Conservation (phyloP, 2,329 filamentous ascomycete species). For the Fusarium torulosum region DNA sequence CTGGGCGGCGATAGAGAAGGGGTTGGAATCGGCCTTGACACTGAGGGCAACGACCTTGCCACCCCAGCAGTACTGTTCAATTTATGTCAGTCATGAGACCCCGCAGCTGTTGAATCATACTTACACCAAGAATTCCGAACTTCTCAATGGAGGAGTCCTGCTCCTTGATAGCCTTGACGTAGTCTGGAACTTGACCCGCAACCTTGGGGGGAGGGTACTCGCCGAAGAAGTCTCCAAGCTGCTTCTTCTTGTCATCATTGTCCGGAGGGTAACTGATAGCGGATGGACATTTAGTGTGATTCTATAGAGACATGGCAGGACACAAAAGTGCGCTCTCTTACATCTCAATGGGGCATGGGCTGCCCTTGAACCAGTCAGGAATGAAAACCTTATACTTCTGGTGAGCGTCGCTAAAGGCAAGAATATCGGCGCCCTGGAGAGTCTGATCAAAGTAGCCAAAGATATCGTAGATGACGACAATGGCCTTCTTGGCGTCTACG, state of each 20-base stretch:
- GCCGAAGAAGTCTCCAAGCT: constrained; percentile 69
- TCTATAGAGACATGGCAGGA: background rate
- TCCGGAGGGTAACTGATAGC: constrained; percentile 68
- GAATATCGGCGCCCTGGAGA: constrained; percentile 76
- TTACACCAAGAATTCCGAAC: constrained; percentile 72
- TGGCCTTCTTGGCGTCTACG: constrained; percentile 65
- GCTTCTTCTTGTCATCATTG: constrained; percentile 72
- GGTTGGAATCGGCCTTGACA: constrained; percentile 63
- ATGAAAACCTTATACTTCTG: constrained; percentile 88
- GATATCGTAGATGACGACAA: constrained; percentile 75
- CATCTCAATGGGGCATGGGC: constrained; percentile 69
- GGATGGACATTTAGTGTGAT: background rate
- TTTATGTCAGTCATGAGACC: constrained; percentile 1
- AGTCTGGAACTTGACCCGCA: constrained; percentile 64
- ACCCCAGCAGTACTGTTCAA: constrained; percentile 74
- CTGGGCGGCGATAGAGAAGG: constrained; percentile 67
- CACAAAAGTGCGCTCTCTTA: constrained; percentile 10
- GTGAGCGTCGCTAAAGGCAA: constrained; percentile 66
- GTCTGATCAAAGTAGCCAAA: constrained; percentile 79
- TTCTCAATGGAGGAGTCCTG: constrained; percentile 67
- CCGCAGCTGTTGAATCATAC: constrained; percentile 32
- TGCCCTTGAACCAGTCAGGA: constrained; percentile 89
- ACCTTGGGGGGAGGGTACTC: constrained; percentile 63
- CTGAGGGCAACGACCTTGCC: constrained; percentile 72
- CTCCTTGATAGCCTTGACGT: constrained; percentile 65